Evolutionary conservation across 805 yeast species (phyloP), one percentile per base, ranked within the genome.

Genomic region (Sugiyamaella americana): DNA sequence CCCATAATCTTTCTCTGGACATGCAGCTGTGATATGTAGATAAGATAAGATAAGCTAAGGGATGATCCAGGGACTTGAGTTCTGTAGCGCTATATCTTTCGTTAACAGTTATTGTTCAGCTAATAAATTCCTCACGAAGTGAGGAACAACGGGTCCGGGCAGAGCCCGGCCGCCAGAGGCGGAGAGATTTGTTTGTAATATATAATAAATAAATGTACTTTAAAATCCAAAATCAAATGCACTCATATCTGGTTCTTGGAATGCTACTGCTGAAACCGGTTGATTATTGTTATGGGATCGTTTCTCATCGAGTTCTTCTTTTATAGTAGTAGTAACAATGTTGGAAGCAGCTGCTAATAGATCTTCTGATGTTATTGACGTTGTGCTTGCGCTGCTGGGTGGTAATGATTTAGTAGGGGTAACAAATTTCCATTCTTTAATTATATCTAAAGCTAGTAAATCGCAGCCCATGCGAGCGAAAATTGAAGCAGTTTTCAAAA

Each of bases 391-490:
- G 36, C 35, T 2, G 37, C 22, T 5, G n/a, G n/a, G n/a, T 8
- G 32, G 32, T 35, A 35, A 35, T 16, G 26, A 36, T 6, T 29
- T 30, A n/a, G 37, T 29, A 24, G 37, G 37, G 13, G 37, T 41
- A 4, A 30, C 51, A 58, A 87, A 88, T 24, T 66, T 66, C 96
- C 96, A 89, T 50, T 76, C 78, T 41, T 69, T 70, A 1, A 83
- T 68, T 40, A 88, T 61, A 43, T 78, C 73, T 20, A 85, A 59
- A 0, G 88, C 80, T 37, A 91, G 62, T 50, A 80, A 76, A 57
- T 89, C 95, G 65, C 98, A 89, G 0, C 98, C 98, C 96, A 89
- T 87, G 48, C 94, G 71, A 13, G 78, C 72, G 58, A 87, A 85
- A 51, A 87, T 82, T 32, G 74, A 68, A 5, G 84, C 73, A 5